phyloP scores from a whole-genome alignment of 257 asterid species.

The Petunia axillaris region DNA sequence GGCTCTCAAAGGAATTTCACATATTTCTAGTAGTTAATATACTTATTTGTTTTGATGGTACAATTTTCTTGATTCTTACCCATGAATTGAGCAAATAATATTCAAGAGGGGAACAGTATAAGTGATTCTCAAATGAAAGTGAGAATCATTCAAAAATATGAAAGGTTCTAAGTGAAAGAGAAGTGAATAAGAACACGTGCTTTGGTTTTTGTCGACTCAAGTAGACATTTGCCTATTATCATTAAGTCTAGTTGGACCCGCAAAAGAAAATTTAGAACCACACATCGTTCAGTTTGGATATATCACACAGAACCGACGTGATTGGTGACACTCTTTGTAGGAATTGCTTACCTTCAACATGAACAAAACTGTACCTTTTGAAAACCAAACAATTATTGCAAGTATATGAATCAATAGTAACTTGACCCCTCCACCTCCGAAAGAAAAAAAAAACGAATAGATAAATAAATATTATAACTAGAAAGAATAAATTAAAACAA shows the following conservation, averaged over 20 bases:
- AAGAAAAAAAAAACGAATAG: not conserved
- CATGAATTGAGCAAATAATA: not conserved
- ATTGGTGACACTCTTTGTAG: not conserved
- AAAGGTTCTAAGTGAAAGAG: slow-evolving; percentile 12
- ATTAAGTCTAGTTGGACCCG: slow-evolving; percentile 20
- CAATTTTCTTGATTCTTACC: no score
- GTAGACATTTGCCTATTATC: not conserved
- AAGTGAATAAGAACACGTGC: slow-evolving; percentile 17
- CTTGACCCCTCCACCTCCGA: not conserved
- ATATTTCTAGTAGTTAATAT: no score
- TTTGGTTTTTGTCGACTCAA: slow-evolving; percentile 8
- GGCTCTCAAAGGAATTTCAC: no score
- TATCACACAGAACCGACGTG: not conserved
- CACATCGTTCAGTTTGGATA: not conserved
- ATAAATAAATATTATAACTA: not conserved
- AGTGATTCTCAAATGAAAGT: not conserved
- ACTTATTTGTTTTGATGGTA: no score
- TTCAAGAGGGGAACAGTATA: not conserved
- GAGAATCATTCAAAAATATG: not conserved
- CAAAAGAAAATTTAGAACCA: not conserved
- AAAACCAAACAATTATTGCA: slow-evolving; percentile 17
- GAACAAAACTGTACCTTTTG: slow-evolving; percentile 16
- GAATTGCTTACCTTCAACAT: not conserved
- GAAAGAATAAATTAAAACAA: not conserved
- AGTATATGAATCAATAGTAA: slow-evolving; percentile 2